Percentiles rank a stretch among this genome's conserved stretches.
Evolutionary conservation across 371 early-diverging fungal species (phyloP).

Genomic region (Mortierella sp.): DNA sequence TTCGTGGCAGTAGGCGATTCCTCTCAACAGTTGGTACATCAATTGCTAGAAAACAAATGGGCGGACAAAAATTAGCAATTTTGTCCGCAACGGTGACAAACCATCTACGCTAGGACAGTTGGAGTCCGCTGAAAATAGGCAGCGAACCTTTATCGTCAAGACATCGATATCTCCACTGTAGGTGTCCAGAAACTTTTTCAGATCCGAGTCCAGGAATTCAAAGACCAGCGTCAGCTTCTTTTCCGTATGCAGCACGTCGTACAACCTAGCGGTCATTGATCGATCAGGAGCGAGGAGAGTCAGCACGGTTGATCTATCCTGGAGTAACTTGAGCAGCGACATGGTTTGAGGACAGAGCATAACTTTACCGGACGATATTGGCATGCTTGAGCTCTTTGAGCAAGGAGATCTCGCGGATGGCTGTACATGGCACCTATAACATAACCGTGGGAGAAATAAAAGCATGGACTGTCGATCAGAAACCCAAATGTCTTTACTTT

Average conservation of each 20-base stretch:
- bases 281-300: not conserved
- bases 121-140: not conserved
- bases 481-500: not conserved
- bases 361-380: conserved; percentile 89
- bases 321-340: not conserved
- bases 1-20: conserved; percentile 85
- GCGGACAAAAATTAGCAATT: not conserved
- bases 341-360: not conserved
- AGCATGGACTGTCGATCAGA: not conserved
- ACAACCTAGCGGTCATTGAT: conserved; percentile 66
- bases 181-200: conserved; percentile 91
- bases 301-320: not conserved
- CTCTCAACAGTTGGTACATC: conserved; percentile 86
- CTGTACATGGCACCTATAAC: conserved; percentile 90
- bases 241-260: conserved; percentile 97
- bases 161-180: conserved; percentile 84
- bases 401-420: conserved; percentile 98
- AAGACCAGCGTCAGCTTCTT: conserved; percentile 94
- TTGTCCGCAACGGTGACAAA: not conserved
- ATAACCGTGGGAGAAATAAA: not conserved
- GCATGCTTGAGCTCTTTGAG: conserved; percentile 94
- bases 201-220: conserved; percentile 95
- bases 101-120: not conserved
- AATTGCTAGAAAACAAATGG: conserved; percentile 65
- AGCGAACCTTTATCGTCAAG: conserved; percentile 77